Conservation (phyloP, 129 eudicot genomes). For the Escallonia herrerae region DNA sequence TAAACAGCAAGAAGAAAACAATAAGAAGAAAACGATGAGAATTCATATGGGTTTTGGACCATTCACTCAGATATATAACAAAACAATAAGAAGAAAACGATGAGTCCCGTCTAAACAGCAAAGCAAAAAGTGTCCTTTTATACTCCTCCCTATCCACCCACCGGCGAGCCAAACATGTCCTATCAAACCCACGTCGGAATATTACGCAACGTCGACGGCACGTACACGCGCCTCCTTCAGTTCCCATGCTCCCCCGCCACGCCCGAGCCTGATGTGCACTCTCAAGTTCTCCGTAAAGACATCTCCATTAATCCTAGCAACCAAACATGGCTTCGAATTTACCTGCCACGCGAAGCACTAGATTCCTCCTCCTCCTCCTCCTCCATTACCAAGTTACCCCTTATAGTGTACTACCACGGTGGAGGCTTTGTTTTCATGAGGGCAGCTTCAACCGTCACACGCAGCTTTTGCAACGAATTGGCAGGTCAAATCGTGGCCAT, state of each 20-base stretch:
- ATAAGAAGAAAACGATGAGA: no score
- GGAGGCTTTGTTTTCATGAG: conserved; percentile 45
- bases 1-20: no score
- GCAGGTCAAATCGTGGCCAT: conserved; percentile 24
- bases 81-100: no score
- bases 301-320: conserved; percentile 12
- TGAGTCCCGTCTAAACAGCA: no score
- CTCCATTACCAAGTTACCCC: conserved; percentile 13
- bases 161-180: no score
- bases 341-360: conserved; percentile 13
- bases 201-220: conserved; percentile 18
- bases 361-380: no score
- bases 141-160: no score
- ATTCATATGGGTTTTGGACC: no score
- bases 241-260: conserved; percentile 11
- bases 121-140: no score
- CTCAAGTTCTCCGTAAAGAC: conserved; percentile 24
- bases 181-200: background rate
- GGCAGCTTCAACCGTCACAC: conserved; percentile 18
- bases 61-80: no score
- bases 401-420: conserved; percentile 33
- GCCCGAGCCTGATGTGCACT: conserved; percentile 7
- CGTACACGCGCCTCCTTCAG: conserved; percentile 18
- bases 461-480: conserved; percentile 22
- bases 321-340: conserved; percentile 26